Evolutionary conservation across 352 stramenopile genomes (phyloP).

Genomic region (Phytophthora megakarya): DNA sequence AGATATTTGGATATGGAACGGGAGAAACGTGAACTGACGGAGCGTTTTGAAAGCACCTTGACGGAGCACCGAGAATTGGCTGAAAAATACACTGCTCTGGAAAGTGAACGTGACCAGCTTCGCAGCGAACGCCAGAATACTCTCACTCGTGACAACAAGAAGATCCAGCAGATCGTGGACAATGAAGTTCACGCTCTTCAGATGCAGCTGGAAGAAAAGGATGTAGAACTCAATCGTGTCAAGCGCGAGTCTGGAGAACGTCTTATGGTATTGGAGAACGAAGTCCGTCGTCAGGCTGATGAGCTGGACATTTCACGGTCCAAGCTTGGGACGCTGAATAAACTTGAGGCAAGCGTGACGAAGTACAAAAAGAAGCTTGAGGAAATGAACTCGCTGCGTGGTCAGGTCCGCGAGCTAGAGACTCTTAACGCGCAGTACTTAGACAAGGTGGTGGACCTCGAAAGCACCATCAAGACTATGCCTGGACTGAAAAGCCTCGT

Average conservation of each 20-base stretch:
- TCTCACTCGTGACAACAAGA: slow-evolving; percentile 84
- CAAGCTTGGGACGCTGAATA: slow-evolving; percentile 78
- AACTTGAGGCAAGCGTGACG: slow-evolving; percentile 75
- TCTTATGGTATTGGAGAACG: slow-evolving; percentile 82
- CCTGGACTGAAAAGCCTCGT: slow-evolving; percentile 76
- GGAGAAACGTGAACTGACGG: slow-evolving; percentile 76
- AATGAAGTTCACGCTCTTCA: slow-evolving; percentile 78
- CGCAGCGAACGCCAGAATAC: slow-evolving; percentile 73
- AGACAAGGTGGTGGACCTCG: slow-evolving; percentile 85
- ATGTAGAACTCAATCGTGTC: slow-evolving; percentile 68
- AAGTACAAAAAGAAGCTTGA: slow-evolving; percentile 91
- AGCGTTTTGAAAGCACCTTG: slow-evolving; percentile 67
- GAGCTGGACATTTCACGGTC: slow-evolving; percentile 89
- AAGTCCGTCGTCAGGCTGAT: slow-evolving; percentile 85
- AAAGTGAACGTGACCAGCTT: slow-evolving; percentile 75
- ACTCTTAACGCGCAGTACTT: slow-evolving; percentile 79
- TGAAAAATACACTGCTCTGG: slow-evolving; percentile 51
- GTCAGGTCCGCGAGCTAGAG: slow-evolving; percentile 80
- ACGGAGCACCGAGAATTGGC: slow-evolving; percentile 54
- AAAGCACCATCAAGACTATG: slow-evolving; percentile 89
- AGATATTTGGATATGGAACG: slow-evolving; percentile 76
- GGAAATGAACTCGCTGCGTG: slow-evolving; percentile 81
- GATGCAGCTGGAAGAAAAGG: slow-evolving; percentile 80
- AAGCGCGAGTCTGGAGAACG: slow-evolving; percentile 79
- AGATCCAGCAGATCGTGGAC: slow-evolving; percentile 88